A percentile compares a stretch with the other conserved stretches of the same genome.
These are phyloP conservation scores for Fistulinella cinereoalba DNA, from an alignment of 1,284 basidiomycete genomes.

Conservation along the genomic window DNA sequence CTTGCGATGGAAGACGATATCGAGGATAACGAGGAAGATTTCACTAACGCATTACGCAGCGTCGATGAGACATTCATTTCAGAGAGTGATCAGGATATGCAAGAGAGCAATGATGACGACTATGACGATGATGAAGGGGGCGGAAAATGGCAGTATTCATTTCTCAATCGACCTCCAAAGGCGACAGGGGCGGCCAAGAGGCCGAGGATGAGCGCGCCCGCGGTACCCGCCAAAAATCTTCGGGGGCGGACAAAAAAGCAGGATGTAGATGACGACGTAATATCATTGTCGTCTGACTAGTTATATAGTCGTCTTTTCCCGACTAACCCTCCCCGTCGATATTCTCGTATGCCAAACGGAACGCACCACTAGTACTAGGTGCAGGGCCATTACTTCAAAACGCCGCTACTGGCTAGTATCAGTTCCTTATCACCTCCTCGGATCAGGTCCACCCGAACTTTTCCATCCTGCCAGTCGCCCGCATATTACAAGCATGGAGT, in stretches of 20 bases:
- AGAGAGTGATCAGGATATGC: neutral
- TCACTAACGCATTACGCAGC: constrained; percentile 22
- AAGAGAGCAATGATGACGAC: constrained; percentile 22
- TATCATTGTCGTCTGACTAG: constrained; percentile 33
- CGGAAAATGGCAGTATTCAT: constrained; percentile 27
- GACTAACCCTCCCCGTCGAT: no score
- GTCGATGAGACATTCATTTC: constrained; percentile 10
- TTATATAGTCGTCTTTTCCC: neutral
- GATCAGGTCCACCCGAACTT: no score
- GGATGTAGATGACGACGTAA: constrained; percentile 23
- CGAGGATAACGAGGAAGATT: constrained; percentile 20
- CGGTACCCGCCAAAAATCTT: neutral
- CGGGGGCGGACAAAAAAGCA: neutral
- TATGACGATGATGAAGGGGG: constrained; percentile 23
- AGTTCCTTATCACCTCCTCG: no score
- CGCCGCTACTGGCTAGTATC: no score
- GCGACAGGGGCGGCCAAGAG: constrained; percentile 12
- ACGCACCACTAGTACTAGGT: no score
- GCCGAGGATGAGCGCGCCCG: constrained; percentile 8
- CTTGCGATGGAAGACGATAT: constrained; percentile 1
- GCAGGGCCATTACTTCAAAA: no score
- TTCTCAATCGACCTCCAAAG: constrained; percentile 15
- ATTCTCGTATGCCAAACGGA: no score
- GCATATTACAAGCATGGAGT: no score
- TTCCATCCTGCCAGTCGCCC: no score